Base-by-base conservation (phyloP, 805 yeast species). In the Candida ascalaphidarum region DNA sequence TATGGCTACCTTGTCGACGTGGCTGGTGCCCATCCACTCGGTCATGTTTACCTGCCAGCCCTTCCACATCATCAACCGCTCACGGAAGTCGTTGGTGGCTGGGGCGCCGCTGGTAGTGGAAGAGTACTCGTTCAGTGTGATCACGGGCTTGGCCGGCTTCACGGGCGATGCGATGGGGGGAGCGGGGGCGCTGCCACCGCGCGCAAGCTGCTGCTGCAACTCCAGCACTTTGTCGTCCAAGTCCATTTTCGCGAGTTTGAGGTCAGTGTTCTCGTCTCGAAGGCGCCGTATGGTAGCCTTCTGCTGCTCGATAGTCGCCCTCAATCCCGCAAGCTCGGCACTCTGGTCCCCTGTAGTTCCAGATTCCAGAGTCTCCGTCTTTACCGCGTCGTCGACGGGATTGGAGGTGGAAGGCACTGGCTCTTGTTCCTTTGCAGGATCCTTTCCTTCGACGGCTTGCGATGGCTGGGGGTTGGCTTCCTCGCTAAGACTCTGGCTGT, bases 11-110 rank as follows among this genome's bases (percentile, higher is more conserved):
- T 50, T 54, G 21, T 53, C 50, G n/a, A 49, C 40, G 20, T 68
- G 58, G 1, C 84, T 85, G 11, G 73, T 61, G 28, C 77, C 70
- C 46, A 80, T 68, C 96, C 96, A 88, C 10, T 50, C 43, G 15
- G 83, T 68, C 94, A 88, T 82, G 45, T 88, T 95, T 3, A 85
- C 69, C 45, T 80, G 84, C 86, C 88, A 88, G 27, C 73, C 76
- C 39, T 75, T 77, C 94, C 94, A 88, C 39, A 73, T 74, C 46
- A 66, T 61, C 39, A 88, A 54, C 25, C 69, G 63, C 30, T 74
- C 77, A 36, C 68, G 61, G 37, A 73, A 65, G 41, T 74, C 76
- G 9, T 68, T 67, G 5, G 74, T 69, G 11, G 32, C 33, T 22
- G 43, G 31, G 30, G 36, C 35, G 23, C 45, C 55, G 20, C 44